These are phyloP conservation scores for Cladosporium colombiae DNA, from an alignment of 2,329 filamentous ascomycete genomes.

Conservation along the genomic window DNA sequence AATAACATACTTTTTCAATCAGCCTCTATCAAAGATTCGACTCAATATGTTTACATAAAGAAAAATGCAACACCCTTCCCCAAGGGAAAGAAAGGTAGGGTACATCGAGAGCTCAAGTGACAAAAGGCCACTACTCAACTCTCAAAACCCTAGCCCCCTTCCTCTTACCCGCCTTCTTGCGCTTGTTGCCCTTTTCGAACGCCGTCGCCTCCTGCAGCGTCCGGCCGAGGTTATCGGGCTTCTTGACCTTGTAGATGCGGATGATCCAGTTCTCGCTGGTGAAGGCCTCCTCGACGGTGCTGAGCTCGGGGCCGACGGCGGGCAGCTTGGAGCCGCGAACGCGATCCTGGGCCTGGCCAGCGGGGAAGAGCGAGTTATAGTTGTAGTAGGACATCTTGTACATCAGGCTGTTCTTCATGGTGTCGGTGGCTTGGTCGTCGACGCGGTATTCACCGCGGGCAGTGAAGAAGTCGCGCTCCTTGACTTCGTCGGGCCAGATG, in stretches of 20 bases:
- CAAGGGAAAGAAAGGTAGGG: not conserved
- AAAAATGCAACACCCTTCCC: not conserved
- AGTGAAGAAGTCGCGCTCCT: slow-evolving; percentile 96
- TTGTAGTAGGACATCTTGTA: slow-evolving; percentile 99
- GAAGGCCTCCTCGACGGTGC: slow-evolving; percentile 92
- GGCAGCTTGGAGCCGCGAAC: slow-evolving; percentile 81
- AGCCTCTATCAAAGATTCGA: slow-evolving; percentile 3
- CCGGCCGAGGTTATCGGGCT: slow-evolving; percentile 91
- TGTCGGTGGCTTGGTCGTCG: slow-evolving; percentile 87
- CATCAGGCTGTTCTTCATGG: slow-evolving; percentile 99
- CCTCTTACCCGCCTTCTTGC: slow-evolving; percentile 74
- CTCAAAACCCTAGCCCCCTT: slow-evolving; percentile 70
- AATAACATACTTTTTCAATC: slow-evolving; percentile 2
- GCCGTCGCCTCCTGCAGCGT: slow-evolving; percentile 71
- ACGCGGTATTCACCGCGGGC: slow-evolving; percentile 90
- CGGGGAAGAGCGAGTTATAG: slow-evolving; percentile 86
- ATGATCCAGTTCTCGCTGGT: slow-evolving; percentile 99
- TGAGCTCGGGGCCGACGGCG: slow-evolving; percentile 80
- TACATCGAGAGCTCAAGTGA: not conserved
- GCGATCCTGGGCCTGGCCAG: slow-evolving; percentile 85
- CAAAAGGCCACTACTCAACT: slow-evolving; percentile 58
- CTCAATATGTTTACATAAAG: slow-evolving; percentile 14
- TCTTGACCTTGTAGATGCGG: slow-evolving; percentile 99
- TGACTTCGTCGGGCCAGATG: slow-evolving; percentile 99
- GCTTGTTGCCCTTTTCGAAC: slow-evolving; percentile 80